Evolutionary conservation across 306 rosid genomes (phyloP).

Genomic region (Quercus alba): DNA sequence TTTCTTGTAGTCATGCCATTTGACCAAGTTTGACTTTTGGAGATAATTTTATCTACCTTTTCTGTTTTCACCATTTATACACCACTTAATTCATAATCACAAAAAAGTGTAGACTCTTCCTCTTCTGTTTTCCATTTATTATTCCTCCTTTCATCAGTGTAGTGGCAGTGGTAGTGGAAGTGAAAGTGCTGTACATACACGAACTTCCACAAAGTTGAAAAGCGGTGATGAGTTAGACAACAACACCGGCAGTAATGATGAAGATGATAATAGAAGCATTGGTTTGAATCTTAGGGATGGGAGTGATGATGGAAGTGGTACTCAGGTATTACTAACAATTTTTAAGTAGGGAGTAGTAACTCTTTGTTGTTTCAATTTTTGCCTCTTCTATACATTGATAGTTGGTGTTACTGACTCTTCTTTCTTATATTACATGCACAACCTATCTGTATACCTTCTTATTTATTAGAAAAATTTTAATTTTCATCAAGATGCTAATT

Average conservation of each 20-base stretch:
- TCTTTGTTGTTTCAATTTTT: not conserved
- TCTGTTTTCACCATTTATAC: too few species aligned
- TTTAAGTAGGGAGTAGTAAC: not conserved
- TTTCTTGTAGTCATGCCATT: not conserved
- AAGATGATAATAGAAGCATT: not conserved
- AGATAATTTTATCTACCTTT: not conserved
- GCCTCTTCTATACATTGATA: not conserved
- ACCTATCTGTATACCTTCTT: too few species aligned
- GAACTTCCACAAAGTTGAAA: not conserved
- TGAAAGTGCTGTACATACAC: not conserved
- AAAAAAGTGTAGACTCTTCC: not conserved
- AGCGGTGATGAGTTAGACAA: not conserved
- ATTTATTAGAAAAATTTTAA: too few species aligned
- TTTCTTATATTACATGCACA: not conserved
- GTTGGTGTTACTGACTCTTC: not conserved
- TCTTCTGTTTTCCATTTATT: not conserved
- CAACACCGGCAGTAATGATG: not conserved
- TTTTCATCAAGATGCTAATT: not conserved
- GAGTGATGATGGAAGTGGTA: conserved; percentile 1
- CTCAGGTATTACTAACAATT: not conserved
- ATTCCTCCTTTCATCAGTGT: conserved; percentile 4
- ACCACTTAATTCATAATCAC: too few species aligned
- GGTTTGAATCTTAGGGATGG: not conserved
- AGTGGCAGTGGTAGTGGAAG: not conserved
- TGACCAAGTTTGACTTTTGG: not conserved